These are phyloP conservation scores for Acer saccharum DNA, from an alignment of 345 rosid species.

Conservation along the genomic window DNA sequence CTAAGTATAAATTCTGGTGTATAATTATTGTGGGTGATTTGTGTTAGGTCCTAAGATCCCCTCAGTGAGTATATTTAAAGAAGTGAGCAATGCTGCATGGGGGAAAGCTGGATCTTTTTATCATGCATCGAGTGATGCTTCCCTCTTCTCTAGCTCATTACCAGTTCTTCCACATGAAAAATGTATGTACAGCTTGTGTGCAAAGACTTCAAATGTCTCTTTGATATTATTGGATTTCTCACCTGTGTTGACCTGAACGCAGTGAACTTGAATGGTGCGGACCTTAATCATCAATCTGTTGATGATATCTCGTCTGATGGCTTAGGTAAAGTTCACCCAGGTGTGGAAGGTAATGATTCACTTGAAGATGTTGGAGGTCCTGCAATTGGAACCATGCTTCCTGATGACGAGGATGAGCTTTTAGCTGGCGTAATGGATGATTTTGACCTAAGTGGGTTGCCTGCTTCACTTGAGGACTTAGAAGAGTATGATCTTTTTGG, in stretches of 20 bases:
- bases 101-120: constrained; percentile 41
- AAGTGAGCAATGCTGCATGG: constrained; percentile 36
- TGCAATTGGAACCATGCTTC: constrained; percentile 51
- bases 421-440: constrained; percentile 72
- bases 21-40: constrained; percentile 21
- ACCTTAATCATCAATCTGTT: constrained; percentile 30
- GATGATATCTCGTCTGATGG: constrained; percentile 40
- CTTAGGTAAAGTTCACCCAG: constrained; percentile 30
- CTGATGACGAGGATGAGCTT: constrained; percentile 72
- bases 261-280: constrained; percentile 51
- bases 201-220: not conserved
- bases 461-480: constrained; percentile 58
- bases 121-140: constrained; percentile 51
- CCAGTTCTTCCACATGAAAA: constrained; percentile 67
- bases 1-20: not conserved
- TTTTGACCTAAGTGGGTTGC: constrained; percentile 59
- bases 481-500: constrained; percentile 75
- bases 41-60: constrained; percentile 35
- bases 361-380: constrained; percentile 43
- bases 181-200: constrained; percentile 37
- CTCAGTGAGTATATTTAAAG: constrained; percentile 33
- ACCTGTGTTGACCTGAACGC: constrained; percentile 27
- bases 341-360: constrained; percentile 27
- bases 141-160: constrained; percentile 67
- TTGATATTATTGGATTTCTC: constrained; percentile 19